A percentile compares a stretch with the other conserved stretches of the same genome.
Evolutionary conservation across 495 filamentous ascomycete species (phyloP).

Genomic region (Darksidea phi): DNA sequence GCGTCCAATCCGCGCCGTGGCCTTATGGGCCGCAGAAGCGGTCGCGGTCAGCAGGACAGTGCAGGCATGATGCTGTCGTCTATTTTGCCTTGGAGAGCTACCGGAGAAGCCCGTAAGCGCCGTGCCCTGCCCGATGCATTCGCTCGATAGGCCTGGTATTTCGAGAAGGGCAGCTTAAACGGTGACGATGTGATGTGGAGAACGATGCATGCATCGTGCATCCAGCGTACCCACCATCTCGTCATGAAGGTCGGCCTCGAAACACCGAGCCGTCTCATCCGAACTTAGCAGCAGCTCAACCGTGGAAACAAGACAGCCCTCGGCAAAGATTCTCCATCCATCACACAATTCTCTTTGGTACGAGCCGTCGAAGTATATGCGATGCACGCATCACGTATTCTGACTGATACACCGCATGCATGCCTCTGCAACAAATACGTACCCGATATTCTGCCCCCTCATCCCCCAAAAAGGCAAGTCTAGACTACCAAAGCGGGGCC

Average conservation of each 20-base stretch:
- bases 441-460: constrained; percentile 21
- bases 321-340: not conserved
- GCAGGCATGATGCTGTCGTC: not conserved
- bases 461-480: not conserved
- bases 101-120: constrained; percentile 16
- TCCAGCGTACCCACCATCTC: not conserved
- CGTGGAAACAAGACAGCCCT: not conserved
- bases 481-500: too few relatives aligned
- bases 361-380: not conserved
- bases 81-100: constrained; percentile 20
- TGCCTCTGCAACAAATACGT: constrained; percentile 14
- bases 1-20: constrained; percentile 9
- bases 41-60: constrained; percentile 32
- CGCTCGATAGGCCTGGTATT: constrained; percentile 9
- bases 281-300: not conserved
- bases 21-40: constrained; percentile 32
- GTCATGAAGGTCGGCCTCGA: not conserved
- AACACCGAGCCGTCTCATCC: not conserved
- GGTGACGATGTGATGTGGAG: constrained; percentile 11
- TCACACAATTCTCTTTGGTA: not conserved
- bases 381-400: not conserved
- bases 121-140: constrained; percentile 8
- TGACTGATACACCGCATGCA: constrained; percentile 15
- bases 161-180: not conserved
- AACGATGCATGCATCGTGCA: constrained; percentile 7